Evolutionary conservation across 2,329 filamentous ascomycete species (phyloP).

Genomic region (Aspergillus neotritici): DNA sequence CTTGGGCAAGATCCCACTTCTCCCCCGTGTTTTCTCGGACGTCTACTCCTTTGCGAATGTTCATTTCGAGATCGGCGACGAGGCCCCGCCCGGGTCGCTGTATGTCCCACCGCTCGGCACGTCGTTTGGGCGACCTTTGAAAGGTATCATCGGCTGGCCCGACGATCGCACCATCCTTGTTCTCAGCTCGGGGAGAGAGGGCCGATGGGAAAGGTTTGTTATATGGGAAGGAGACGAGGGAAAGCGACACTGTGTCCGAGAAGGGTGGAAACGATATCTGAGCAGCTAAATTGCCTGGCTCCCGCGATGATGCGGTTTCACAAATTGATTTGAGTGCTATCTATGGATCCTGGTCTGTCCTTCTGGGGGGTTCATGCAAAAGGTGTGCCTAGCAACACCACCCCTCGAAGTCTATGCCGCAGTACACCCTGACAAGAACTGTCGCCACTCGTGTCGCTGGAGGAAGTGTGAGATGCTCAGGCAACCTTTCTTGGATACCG

Average conservation of each 20-base stretch:
- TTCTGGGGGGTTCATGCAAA: background rate
- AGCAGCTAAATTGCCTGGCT: conserved; percentile 7
- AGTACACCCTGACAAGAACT: background rate
- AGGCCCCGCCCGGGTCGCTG: conserved; percentile 45
- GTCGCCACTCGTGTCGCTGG: background rate
- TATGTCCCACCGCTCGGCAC: conserved; percentile 48
- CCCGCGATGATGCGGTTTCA: background rate
- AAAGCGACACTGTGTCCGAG: conserved; percentile 59
- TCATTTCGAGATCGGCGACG: conserved; percentile 78
- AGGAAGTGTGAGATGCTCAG: background rate
- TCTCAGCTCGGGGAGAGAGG: conserved; percentile 71
- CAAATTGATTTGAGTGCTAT: conserved; percentile 8
- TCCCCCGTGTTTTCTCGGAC: conserved; percentile 84
- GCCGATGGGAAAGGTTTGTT: conserved; percentile 81
- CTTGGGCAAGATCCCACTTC: conserved; percentile 72
- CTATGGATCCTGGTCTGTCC: conserved; percentile 1
- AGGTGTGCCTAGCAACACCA: background rate
- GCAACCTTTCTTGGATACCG: too few species aligned
- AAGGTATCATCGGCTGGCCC: conserved; percentile 82
- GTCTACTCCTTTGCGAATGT: conserved; percentile 77
- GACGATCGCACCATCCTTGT: conserved; percentile 68
- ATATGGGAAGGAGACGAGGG: conserved; percentile 65
- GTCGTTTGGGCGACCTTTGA: conserved; percentile 58
- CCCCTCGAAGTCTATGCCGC: too few species aligned
- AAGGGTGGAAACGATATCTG: conserved; percentile 79